Conservation (phyloP, 805 yeast genomes). For the Wickerhamiella kurtzmanii region DNA sequence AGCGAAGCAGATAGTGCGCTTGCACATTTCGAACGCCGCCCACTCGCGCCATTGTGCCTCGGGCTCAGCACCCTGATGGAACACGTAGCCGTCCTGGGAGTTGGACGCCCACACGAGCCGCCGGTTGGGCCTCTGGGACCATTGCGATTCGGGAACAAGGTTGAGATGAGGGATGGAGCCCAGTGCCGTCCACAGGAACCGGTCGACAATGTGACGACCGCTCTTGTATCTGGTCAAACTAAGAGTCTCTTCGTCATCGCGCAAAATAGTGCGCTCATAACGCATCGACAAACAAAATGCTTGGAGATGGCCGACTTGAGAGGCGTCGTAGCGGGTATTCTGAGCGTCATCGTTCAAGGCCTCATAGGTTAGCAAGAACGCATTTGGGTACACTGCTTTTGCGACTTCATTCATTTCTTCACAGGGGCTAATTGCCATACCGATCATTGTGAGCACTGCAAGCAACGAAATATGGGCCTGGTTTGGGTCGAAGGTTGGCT, state of each 20-base stretch:
- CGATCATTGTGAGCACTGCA: conserved; percentile 21
- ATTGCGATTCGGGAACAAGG: not conserved
- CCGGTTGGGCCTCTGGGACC: conserved; percentile 3
- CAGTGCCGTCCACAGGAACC: conserved; percentile 17
- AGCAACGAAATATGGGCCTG: conserved; percentile 18
- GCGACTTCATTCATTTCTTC: conserved; percentile 12
- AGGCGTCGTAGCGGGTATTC: conserved; percentile 7
- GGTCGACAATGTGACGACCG: conserved; percentile 17
- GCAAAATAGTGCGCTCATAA: conserved; percentile 20
- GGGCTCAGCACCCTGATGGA: conserved; percentile 21
- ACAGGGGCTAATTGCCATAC: conserved; percentile 20
- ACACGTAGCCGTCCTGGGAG: conserved; percentile 17
- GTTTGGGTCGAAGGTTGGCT: conserved; percentile 22
- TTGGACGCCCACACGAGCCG: conserved; percentile 21
- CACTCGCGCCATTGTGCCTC: conserved; percentile 34
- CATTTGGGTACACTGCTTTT: conserved; percentile 12
- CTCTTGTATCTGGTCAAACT: conserved; percentile 8
- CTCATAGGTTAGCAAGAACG: conserved; percentile 17
- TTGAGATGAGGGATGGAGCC: conserved; percentile 16
- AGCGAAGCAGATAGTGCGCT: conserved; percentile 23
- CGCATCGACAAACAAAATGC: conserved; percentile 22
- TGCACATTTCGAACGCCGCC: conserved; percentile 34
- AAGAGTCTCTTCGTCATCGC: conserved; percentile 11
- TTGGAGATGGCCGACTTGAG: conserved; percentile 20
- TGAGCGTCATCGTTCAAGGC: conserved; percentile 10